Percentiles rank a stretch among this genome's conserved stretches.
Evolutionary conservation across 2,329 filamentous ascomycete species (phyloP).

Genomic region (Fusarium abutilonis): DNA sequence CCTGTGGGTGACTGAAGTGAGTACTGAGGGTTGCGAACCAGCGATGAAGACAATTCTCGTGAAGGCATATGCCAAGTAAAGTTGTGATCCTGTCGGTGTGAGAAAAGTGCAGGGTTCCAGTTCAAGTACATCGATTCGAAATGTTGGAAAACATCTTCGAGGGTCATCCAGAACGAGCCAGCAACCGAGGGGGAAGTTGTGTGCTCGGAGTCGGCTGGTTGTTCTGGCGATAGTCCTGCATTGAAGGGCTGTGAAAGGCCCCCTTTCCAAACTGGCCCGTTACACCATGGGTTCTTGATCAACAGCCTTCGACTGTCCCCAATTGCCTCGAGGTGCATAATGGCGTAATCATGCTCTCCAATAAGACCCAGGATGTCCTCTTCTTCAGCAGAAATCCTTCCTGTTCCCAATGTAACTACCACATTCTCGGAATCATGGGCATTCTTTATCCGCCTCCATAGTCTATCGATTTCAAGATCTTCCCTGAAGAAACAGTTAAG

Average conservation of each 20-base stretch:
- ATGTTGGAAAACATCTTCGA: conserved; percentile 87
- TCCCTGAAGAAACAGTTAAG: conserved; percentile 61
- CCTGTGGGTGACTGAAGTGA: conserved; percentile 68
- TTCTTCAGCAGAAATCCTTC: conserved; percentile 78
- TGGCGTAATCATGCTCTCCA: conserved; percentile 92
- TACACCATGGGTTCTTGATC: conserved; percentile 96
- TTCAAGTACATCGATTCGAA: conserved; percentile 98
- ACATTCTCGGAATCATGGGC: conserved; percentile 83
- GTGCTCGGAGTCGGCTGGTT: conserved; percentile 19
- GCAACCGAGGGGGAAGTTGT: conserved; percentile 48
- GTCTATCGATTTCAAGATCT: conserved; percentile 76
- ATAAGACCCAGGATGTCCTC: conserved; percentile 84
- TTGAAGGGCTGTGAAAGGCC: conserved; percentile 7
- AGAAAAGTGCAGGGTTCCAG: conserved; percentile 91
- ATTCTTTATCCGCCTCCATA: conserved; percentile 81
- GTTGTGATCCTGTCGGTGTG: conserved; percentile 85
- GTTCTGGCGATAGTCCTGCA: background rate
- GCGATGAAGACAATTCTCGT: conserved; percentile 61
- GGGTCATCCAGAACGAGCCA: conserved; percentile 93
- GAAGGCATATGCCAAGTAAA: conserved; percentile 79
- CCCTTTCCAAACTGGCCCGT: conserved; percentile 77
- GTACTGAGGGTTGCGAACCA: conserved; percentile 76
- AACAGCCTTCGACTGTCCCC: conserved; percentile 74
- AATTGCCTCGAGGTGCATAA: conserved; percentile 77
- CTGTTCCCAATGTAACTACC: conserved; percentile 89